phyloP scores from a whole-genome alignment of 768 basidiomycete species.

The Terana coerulea region DNA sequence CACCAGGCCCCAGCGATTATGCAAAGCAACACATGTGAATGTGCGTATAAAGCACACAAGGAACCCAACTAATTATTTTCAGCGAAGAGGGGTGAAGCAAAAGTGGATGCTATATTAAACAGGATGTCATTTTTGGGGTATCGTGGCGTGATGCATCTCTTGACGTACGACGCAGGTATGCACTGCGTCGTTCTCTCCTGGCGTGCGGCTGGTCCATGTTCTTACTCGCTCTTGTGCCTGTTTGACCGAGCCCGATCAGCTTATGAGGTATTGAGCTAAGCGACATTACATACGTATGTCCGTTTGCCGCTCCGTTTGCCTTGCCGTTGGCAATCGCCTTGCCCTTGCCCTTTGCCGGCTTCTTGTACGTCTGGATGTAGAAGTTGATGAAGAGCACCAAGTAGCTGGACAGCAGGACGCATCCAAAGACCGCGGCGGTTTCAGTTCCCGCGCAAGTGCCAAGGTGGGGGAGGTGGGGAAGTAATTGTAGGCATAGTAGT shows the following conservation, averaged over 20 bases:
- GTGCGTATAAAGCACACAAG: background rate
- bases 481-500: conserved; percentile 74
- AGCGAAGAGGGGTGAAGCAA: background rate
- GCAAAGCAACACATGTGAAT: conserved; percentile 3
- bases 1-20: conserved; percentile 3
- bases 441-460: conserved; percentile 90
- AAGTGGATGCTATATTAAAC: conserved; percentile 10
- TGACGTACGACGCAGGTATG: background rate
- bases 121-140: conserved; percentile 15
- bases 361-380: conserved; percentile 83
- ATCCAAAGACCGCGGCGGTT: conserved; percentile 84
- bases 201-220: background rate
- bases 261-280: background rate
- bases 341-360: conserved; percentile 45
- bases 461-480: conserved; percentile 57
- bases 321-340: conserved; percentile 36
- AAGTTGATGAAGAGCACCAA: conserved; percentile 95
- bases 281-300: conserved; percentile 30
- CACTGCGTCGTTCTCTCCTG: conserved; percentile 2
- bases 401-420: conserved; percentile 83
- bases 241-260: background rate
- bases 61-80: conserved; percentile 3
- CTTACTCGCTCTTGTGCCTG: conserved; percentile 35
- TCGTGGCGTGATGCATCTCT: conserved; percentile 2
- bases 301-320: conserved; percentile 44